Conservation (phyloP, 2,329 filamentous ascomycete species). For the Microdochium bolleyi region DNA sequence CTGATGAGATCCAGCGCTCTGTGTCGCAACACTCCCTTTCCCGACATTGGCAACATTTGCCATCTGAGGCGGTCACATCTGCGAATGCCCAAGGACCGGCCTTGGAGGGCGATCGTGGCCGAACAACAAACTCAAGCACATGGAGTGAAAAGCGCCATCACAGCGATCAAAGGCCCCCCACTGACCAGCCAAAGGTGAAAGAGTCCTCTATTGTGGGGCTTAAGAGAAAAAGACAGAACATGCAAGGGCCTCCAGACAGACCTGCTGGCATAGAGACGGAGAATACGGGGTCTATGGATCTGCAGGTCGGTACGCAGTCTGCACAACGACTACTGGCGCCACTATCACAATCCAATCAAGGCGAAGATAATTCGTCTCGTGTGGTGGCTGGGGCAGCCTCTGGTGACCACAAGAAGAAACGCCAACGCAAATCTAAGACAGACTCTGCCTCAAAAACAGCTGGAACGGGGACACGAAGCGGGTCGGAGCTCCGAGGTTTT, state of each 20-base stretch:
- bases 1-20: too few relatives aligned
- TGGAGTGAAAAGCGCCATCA: neutral
- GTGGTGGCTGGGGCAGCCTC: neutral
- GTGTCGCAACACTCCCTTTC: too few relatives aligned
- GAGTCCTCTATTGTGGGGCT: constrained; percentile 21
- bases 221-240: constrained; percentile 21
- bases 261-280: too few relatives aligned
- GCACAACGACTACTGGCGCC: neutral
- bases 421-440: neutral
- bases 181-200: constrained; percentile 13
- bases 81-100: too few relatives aligned
- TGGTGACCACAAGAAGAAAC: neutral
- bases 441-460: neutral
- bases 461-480: neutral
- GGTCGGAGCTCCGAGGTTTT: neutral
- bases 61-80: too few relatives aligned
- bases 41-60: too few relatives aligned
- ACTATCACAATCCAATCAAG: neutral
- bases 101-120: too few relatives aligned
- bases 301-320: constrained; percentile 3
- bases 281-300: too few relatives aligned
- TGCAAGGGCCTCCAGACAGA: too few relatives aligned
- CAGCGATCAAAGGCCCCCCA: neutral
- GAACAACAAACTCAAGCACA: too few relatives aligned
- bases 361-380: neutral